phyloP scores from a whole-genome alignment of 805 yeast species.

The Myxozyma melibiosi region DNA sequence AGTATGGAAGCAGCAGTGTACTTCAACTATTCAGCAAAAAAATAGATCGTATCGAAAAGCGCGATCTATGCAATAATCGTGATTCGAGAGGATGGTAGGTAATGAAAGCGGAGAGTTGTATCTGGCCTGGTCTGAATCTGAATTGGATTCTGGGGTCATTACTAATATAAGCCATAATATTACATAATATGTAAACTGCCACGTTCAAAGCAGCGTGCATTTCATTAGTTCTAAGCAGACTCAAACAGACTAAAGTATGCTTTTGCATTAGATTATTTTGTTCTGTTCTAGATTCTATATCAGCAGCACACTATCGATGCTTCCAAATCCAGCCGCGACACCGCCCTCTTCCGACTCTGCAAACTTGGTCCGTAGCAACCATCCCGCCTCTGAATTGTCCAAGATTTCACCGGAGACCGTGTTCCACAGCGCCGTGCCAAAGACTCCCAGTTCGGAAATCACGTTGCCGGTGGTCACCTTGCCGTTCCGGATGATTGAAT shows the following conservation, averaged over 20 bases:
- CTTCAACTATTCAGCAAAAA: no score
- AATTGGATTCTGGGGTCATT: no score
- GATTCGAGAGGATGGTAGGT: no score
- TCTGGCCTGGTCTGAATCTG: no score
- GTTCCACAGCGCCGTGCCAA: constrained; percentile 80
- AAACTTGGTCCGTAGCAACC: constrained; percentile 85
- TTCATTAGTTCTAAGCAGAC: no score
- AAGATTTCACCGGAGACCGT: constrained; percentile 56
- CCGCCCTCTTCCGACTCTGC: constrained; percentile 94
- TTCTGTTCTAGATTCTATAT: constrained; percentile 34
- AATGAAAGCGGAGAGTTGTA: no score
- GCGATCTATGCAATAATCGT: no score
- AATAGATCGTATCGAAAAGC: no score
- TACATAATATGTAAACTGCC: no score
- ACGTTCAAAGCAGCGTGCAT: background rate
- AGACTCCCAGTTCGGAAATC: constrained; percentile 87
- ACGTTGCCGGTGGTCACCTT: constrained; percentile 69
- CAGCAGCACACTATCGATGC: constrained; percentile 81
- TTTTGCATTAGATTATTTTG: background rate
- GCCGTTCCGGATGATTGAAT: constrained; percentile 70
- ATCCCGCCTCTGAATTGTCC: constrained; percentile 74
- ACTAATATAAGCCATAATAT: no score
- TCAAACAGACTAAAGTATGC: no score
- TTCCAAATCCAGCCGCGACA: constrained; percentile 98
- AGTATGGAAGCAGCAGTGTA: no score